Conservation (phyloP, 2,329 filamentous ascomycete genomes). For the Epichloe sibirici region DNA sequence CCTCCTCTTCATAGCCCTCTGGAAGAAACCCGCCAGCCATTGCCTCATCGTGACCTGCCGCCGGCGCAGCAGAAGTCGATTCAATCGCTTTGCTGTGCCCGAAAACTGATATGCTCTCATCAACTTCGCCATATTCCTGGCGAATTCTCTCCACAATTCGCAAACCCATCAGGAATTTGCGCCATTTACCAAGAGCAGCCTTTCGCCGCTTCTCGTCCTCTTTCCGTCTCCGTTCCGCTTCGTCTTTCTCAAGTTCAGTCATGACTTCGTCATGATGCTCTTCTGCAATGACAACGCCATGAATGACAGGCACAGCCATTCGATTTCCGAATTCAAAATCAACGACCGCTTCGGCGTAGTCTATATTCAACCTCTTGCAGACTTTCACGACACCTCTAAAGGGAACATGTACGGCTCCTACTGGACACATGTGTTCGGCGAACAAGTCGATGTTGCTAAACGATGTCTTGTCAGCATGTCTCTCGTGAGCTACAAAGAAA, state of each 20-base stretch:
- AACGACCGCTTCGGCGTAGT: slow-evolving; percentile 88
- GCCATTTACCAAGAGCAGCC: slow-evolving; percentile 63
- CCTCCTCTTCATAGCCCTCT: slow-evolving; percentile 40
- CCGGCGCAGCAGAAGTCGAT: slow-evolving; percentile 8
- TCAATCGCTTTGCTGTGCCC: slow-evolving; percentile 31
- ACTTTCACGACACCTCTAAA: slow-evolving; percentile 64
- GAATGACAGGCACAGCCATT: slow-evolving; percentile 84
- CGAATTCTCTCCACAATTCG: slow-evolving; percentile 67
- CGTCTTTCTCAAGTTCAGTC: slow-evolving; percentile 68
- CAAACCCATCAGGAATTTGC: slow-evolving; percentile 75
- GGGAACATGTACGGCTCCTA: slow-evolving; percentile 72
- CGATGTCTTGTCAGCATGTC: slow-evolving; percentile 10
- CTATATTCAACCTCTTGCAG: slow-evolving; percentile 72
- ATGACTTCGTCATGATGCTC: slow-evolving; percentile 65
- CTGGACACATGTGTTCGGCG: slow-evolving; percentile 81
- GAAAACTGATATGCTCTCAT: slow-evolving; percentile 39
- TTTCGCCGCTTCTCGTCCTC: slow-evolving; percentile 76
- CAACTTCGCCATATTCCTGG: slow-evolving; percentile 59
- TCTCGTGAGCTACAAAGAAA: neutral
- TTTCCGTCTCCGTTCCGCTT: slow-evolving; percentile 60
- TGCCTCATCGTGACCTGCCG: slow-evolving; percentile 30
- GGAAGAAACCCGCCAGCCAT: slow-evolving; percentile 51
- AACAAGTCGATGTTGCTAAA: slow-evolving; percentile 81
- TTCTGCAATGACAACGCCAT: slow-evolving; percentile 76
- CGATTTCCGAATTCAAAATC: slow-evolving; percentile 95